Evolutionary conservation across 371 early-diverging fungal species (phyloP), one percentile per base, ranked within the genome.

Genomic region (Mortierella sp.): DNA sequence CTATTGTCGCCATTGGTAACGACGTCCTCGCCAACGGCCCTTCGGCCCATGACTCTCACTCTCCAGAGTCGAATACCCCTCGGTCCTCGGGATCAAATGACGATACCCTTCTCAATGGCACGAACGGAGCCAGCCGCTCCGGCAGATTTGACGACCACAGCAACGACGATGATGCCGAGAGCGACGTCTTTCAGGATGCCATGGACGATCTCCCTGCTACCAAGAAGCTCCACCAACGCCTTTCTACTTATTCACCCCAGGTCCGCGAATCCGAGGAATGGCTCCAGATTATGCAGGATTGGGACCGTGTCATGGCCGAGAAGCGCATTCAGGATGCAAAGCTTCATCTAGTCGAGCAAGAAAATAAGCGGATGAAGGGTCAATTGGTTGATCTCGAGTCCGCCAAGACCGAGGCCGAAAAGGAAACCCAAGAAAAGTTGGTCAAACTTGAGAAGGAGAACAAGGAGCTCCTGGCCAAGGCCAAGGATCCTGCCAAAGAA

Each of bases 221-320:
- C 52, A 61, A 53, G 29, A 79, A 79, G 62, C 69, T 79, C n/a
- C 60, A 79, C 26, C 68, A 72, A 12, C 62, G 79, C 0, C 67
- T 79, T 3, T 69, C 73, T 0, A 45, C 23, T 16, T 79, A 72
- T 25, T 66, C 79, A 1, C 79, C 73, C 23, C 69, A 72, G 45
- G 59, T 62, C 21, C 69, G 79, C n/a, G 69, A 72, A 21, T 53
- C 73, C 2, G 70, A 72, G n/a, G 79, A 79, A 43, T 79, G 79
- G 79, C 70, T 68, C 37, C 79, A 79, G 64, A 79, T 79, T 63
- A 66, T 79, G 73, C 79, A 79, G 51, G 79, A 79, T 30, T 79
- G 79, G 79, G 79, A 79, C 28, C 79, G 79, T 0, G 79, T 79
- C 61, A 79, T 79, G 79, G 73, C 79, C 19, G 79, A 79, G 64